These are phyloP conservation scores for Exserohilum turcica DNA, from an alignment of 2,329 filamentous ascomycete species.

Conservation along the genomic window DNA sequence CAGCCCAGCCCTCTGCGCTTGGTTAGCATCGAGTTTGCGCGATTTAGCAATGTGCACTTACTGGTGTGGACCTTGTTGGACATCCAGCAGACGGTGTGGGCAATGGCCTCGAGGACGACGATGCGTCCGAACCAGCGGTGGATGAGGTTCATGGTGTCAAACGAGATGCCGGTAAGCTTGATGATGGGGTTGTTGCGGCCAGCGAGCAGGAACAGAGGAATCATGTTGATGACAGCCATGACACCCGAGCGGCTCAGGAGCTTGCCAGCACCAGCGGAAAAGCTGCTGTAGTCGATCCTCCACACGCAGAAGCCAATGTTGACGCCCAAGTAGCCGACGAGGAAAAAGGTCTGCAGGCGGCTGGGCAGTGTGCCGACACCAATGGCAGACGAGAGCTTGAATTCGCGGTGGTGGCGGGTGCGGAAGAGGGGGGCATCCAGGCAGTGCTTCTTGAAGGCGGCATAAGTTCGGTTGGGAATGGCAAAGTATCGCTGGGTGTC, in stretches of 20 bases:
- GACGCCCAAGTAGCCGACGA: constrained; percentile 56
- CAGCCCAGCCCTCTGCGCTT: constrained; percentile 56
- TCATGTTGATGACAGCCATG: constrained; percentile 76
- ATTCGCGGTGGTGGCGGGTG: constrained; percentile 57
- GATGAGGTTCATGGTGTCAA: constrained; percentile 81
- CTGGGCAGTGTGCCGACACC: constrained; percentile 57
- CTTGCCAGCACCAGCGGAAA: constrained; percentile 74
- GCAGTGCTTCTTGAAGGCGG: constrained; percentile 53
- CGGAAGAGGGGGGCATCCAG: constrained; percentile 55
- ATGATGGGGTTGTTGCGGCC: constrained; percentile 81
- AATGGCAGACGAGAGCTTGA: constrained; percentile 56
- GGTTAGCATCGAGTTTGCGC: constrained; percentile 17
- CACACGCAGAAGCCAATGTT: constrained; percentile 54
- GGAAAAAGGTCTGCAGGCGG: constrained; percentile 55
- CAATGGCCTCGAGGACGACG: constrained; percentile 70
- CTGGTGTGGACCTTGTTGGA: constrained; percentile 49
- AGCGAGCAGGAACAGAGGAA: constrained; percentile 74
- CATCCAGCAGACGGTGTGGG: constrained; percentile 68
- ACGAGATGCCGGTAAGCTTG: constrained; percentile 71
- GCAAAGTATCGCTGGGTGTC: constrained; percentile 81
- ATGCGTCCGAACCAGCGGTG: constrained; percentile 83
- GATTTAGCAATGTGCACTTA: constrained; percentile 24
- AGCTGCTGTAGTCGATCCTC: constrained; percentile 66
- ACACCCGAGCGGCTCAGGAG: constrained; percentile 71
- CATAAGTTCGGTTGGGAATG: constrained; percentile 59